Evolutionary conservation across 495 filamentous ascomycete genomes (phyloP).

Genomic region (Aspergillus nidulans): DNA sequence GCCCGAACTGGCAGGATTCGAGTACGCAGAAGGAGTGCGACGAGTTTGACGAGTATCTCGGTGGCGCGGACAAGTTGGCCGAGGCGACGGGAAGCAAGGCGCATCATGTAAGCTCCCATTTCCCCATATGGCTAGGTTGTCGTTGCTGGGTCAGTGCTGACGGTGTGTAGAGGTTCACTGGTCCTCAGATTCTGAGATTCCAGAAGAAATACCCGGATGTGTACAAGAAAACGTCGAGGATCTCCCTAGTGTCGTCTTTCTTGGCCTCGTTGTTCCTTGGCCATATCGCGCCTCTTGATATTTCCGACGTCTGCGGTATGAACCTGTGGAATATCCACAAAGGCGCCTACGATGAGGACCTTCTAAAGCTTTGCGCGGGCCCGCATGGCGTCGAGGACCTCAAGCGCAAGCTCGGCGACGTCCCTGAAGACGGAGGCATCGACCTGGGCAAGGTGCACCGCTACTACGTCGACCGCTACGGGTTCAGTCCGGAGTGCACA

Average conservation of each 20-base stretch:
- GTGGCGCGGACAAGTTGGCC: conserved; percentile 62
- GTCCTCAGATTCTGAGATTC: conserved; percentile 90
- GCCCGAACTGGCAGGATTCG: conserved; percentile 96
- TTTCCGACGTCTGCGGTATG: conserved; percentile 94
- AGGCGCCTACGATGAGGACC: conserved; percentile 64
- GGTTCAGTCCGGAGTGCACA: conserved; percentile 68
- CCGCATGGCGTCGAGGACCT: conserved; percentile 61
- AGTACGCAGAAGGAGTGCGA: conserved; percentile 92
- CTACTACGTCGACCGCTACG: conserved; percentile 76
- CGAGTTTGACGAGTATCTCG: conserved; percentile 70
- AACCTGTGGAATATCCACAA: conserved; percentile 89
- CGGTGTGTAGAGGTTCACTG: conserved; percentile 78
- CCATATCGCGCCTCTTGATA: conserved; percentile 80
- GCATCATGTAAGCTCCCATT: conserved; percentile 69
- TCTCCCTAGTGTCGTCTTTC: conserved; percentile 93
- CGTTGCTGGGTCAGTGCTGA: not conserved
- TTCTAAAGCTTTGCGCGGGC: conserved; percentile 75
- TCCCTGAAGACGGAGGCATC: conserved; percentile 73
- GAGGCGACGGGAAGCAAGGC: conserved; percentile 82
- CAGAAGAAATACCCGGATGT: conserved; percentile 70
- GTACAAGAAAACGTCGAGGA: conserved; percentile 74
- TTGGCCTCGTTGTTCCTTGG: conserved; percentile 89
- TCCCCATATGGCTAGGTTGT: conserved; percentile 20
- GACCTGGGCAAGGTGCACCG: conserved; percentile 66
- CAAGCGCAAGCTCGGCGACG: conserved; percentile 72